Evolutionary conservation across 768 basidiomycete genomes (phyloP), one percentile per base, ranked within the genome.

Genomic region (Suillus subalutaceus): DNA sequence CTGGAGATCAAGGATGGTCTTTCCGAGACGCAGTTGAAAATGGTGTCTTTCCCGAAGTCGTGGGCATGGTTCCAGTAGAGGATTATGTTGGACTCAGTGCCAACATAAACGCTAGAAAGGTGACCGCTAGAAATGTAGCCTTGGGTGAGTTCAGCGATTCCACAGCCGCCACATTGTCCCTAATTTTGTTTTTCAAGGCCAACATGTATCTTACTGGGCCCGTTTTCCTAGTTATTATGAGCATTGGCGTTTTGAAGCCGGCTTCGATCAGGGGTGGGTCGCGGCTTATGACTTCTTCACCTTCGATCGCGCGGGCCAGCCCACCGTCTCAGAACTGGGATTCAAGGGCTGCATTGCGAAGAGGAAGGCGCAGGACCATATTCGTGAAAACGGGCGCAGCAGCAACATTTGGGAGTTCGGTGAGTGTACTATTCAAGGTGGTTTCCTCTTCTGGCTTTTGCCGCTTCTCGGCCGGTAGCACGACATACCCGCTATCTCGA

Each of bases 1-100:
- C 73, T 4, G 87, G 88, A 63, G 93, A 94, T 77, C 83, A 79
- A 5, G 92, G 92, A 1, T 94, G 93, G 93, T 86, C 86, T 37
- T 84, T 90, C 44, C 80, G 83, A 65, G 88, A 93, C 74, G 89
- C 90, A 0, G 83, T 86, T 1, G 81, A 80, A 32, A 82, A 81
- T 3, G 89, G 88, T 8, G 85, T 90, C 6, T 85, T 93, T 70
- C 92, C 91, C 0, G 23, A 71, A 1, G 80, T 71, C 57, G 78
- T 88, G 7, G 88, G 87, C 9, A 73, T 87, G 63, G 68, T 70
- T 30, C 72, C 74, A 59, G 77, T 69, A 62, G 75, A 61, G 46
- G 64, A 60, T 32, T 32, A 65, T 52, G 53, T 62, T 35, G 57
- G 71, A 26, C 68, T 75, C 15, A 68, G 70, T 60, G 63, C 65